phyloP scores from a whole-genome alignment of 345 rosid genomes.

The Angophora floribunda region DNA sequence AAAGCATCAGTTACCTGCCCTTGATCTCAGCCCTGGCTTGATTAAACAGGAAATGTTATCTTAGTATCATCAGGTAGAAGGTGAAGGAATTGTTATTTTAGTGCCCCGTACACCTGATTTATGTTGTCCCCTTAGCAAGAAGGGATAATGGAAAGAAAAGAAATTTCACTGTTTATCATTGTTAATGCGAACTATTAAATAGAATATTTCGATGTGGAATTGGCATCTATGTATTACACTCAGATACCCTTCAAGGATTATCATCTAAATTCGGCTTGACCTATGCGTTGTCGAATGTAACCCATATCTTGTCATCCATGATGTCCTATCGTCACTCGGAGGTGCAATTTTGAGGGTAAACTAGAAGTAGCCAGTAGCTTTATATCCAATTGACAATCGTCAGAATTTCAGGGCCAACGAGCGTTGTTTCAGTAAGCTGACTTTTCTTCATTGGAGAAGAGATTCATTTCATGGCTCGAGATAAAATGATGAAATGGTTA shows the following conservation, averaged over 20 bases:
- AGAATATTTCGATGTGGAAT: background rate
- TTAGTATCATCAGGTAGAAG: background rate
- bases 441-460: background rate
- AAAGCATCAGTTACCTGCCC: background rate
- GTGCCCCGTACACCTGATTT: background rate
- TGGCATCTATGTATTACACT: background rate
- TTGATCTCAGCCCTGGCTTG: background rate
- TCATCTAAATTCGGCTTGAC: background rate
- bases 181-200: background rate
- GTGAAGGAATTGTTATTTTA: background rate
- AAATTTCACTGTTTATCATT: background rate
- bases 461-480: background rate
- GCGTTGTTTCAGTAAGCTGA: background rate
- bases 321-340: background rate
- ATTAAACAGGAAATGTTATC: background rate
- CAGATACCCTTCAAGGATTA: background rate
- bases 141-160: background rate
- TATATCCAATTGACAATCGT: background rate
- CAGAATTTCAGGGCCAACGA: background rate
- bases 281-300: background rate
- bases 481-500: background rate
- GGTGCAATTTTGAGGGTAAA: background rate
- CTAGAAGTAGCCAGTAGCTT: background rate
- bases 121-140: background rate
- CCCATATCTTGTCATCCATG: background rate